Conservation (phyloP, 1,284 basidiomycete species). For the Cryptococcus neoformans region DNA sequence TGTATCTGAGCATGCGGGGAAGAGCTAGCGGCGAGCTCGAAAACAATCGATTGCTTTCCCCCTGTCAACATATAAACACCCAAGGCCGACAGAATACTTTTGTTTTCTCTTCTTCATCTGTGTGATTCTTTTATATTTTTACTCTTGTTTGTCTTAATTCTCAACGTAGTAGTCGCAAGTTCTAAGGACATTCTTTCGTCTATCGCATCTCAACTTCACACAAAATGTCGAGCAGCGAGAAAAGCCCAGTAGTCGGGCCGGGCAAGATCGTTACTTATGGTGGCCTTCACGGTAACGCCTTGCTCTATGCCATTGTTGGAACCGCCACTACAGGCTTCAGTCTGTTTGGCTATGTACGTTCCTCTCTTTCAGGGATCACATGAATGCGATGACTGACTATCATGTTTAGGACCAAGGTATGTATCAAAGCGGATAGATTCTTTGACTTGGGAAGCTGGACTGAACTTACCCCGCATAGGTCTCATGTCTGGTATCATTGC, state of each 20-base stretch:
- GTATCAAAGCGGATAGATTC: constrained; percentile 1
- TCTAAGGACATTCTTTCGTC: neutral
- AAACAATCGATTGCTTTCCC: too few species aligned
- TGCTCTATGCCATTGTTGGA: constrained; percentile 40
- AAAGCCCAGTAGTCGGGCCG: constrained; percentile 5
- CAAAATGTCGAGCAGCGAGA: constrained; percentile 2
- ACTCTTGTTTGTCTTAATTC: too few species aligned
- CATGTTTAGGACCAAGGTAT: constrained; percentile 27
- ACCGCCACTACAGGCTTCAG: constrained; percentile 43
- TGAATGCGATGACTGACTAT: too few species aligned
- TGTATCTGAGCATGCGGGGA: too few species aligned
- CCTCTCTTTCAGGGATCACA: too few species aligned
- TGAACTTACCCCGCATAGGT: constrained; percentile 17
- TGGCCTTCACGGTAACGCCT: constrained; percentile 35
- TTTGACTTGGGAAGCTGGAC: neutral
- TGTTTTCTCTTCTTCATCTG: too few species aligned
- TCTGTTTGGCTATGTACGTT: constrained; percentile 38
- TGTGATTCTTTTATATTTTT: too few species aligned
- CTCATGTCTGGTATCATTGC: constrained; percentile 50
- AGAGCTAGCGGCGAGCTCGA: too few species aligned
- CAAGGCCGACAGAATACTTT: too few species aligned
- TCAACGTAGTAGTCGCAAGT: too few species aligned
- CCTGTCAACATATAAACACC: too few species aligned
- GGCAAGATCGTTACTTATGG: constrained; percentile 32
- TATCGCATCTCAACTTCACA: constrained; percentile 1